Conservation (phyloP, 177 flowering plant species). For the Vitis hybrid region DNA sequence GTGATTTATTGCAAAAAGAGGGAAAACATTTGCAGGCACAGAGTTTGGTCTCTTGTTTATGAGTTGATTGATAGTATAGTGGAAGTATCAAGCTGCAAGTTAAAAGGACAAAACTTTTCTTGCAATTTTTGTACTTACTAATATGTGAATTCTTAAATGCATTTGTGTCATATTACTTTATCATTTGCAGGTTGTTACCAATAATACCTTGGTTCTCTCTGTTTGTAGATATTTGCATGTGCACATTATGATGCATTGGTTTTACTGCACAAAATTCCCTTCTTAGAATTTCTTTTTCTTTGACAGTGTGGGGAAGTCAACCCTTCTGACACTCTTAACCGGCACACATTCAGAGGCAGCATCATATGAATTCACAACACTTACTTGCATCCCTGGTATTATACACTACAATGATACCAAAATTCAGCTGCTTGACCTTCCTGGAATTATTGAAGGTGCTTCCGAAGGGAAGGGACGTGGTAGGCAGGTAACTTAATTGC, state of each 20-base stretch:
- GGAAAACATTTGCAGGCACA: no score
- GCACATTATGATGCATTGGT: not conserved
- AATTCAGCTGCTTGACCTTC: slow-evolving; percentile 97
- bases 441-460: slow-evolving; percentile 99
- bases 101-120: no score
- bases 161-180: no score
- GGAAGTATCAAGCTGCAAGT: no score
- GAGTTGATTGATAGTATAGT: no score
- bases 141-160: no score
- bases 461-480: slow-evolving; percentile 99
- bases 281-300: not conserved
- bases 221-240: not conserved
- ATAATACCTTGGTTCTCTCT: not conserved
- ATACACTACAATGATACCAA: slow-evolving; percentile 97
- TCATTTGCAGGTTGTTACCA: no score
- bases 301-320: slow-evolving; percentile 97
- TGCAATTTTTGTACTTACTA: no score
- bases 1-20: no score
- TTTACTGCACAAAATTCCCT: not conserved
- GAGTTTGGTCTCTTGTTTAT: no score
- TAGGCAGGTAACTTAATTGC: slow-evolving; percentile 69
- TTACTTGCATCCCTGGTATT: slow-evolving; percentile 98
- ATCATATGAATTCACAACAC: slow-evolving; percentile 97
- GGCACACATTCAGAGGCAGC: slow-evolving; percentile 99
- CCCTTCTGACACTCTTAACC: slow-evolving; percentile 86